Evolutionary conservation across 805 yeast species (phyloP).

Genomic region (Zygotorulaspora sp.): DNA sequence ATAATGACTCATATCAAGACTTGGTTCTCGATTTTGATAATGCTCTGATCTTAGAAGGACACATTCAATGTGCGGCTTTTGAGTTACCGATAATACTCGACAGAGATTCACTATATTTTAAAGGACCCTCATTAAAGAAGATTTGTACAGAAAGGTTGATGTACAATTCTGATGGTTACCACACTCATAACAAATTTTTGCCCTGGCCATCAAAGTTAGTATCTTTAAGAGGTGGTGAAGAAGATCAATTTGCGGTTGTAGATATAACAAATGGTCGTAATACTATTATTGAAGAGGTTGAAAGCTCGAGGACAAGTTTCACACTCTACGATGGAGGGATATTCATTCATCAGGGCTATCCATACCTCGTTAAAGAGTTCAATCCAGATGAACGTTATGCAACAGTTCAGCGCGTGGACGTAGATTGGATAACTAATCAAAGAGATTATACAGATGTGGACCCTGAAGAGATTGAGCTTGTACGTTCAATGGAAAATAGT

Average conservation of each 20-base stretch:
- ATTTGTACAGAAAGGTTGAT: slow-evolving; percentile 41
- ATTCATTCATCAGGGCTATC: slow-evolving; percentile 87
- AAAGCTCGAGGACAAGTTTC: slow-evolving; percentile 82
- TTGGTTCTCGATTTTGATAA: slow-evolving; percentile 58
- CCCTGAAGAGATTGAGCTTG: slow-evolving; percentile 65
- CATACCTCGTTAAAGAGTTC: slow-evolving; percentile 81
- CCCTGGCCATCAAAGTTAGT: slow-evolving; percentile 82
- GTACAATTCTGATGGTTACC: slow-evolving; percentile 44
- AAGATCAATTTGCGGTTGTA: slow-evolving; percentile 79
- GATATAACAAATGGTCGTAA: slow-evolving; percentile 78
- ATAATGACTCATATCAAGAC: slow-evolving; percentile 58
- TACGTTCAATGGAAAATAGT: slow-evolving; percentile 49
- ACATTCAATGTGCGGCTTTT: slow-evolving; percentile 91
- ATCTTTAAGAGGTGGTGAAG: slow-evolving; percentile 77
- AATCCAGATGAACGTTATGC: slow-evolving; percentile 77
- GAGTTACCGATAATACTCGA: slow-evolving; percentile 63
- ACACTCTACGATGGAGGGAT: slow-evolving; percentile 91
- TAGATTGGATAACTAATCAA: slow-evolving; percentile 90
- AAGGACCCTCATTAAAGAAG: slow-evolving; percentile 28
- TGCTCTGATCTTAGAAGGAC: slow-evolving; percentile 64
- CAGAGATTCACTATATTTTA: slow-evolving; percentile 55
- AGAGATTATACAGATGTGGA: slow-evolving; percentile 93
- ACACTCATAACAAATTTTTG: slow-evolving; percentile 52
- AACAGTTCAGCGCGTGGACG: slow-evolving; percentile 80
- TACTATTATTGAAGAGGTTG: slow-evolving; percentile 80